Evolutionary conservation across 345 rosid species (phyloP).

Genomic region (Eutrema japonicum): DNA sequence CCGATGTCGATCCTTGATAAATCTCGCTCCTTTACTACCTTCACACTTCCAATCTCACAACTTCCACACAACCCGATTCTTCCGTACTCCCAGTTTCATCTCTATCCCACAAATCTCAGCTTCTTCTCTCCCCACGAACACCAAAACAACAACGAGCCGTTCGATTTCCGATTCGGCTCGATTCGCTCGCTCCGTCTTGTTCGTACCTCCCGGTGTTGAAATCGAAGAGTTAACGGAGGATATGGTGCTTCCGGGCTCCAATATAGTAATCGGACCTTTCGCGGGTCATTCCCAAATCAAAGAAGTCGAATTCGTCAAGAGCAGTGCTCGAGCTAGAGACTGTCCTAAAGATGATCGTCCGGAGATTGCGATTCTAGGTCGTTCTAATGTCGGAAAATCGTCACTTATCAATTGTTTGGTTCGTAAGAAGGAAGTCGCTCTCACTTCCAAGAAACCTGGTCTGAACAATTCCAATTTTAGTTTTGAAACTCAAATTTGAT

Average conservation of each 20-base stretch:
- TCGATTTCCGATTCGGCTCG: constrained; percentile 49
- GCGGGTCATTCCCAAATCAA: constrained; percentile 93
- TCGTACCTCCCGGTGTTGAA: constrained; percentile 85
- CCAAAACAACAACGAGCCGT: constrained; percentile 37
- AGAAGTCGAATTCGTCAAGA: constrained; percentile 86
- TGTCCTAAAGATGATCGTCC: constrained; percentile 83
- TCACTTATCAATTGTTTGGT: constrained; percentile 88
- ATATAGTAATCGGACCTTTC: constrained; percentile 75
- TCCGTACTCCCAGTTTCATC: constrained; percentile 16
- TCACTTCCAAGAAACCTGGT: constrained; percentile 98
- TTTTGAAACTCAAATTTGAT: not conserved
- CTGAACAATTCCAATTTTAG: not conserved
- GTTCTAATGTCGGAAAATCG: constrained; percentile 96
- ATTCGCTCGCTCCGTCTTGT: constrained; percentile 51
- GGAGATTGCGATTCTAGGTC: constrained; percentile 86
- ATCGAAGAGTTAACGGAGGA: constrained; percentile 66
- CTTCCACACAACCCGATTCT: constrained; percentile 21
- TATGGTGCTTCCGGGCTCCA: constrained; percentile 85
- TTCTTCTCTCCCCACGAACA: constrained; percentile 43
- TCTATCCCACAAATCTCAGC: constrained; percentile 32
- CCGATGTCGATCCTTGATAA: constrained; percentile 39
- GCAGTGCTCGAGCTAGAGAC: constrained; percentile 85
- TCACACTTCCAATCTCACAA: constrained; percentile 15
- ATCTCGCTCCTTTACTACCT: constrained; percentile 33
- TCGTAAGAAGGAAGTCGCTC: constrained; percentile 87